Evolutionary conservation across 768 basidiomycete genomes (phyloP).

Genomic region (Russula emetica): DNA sequence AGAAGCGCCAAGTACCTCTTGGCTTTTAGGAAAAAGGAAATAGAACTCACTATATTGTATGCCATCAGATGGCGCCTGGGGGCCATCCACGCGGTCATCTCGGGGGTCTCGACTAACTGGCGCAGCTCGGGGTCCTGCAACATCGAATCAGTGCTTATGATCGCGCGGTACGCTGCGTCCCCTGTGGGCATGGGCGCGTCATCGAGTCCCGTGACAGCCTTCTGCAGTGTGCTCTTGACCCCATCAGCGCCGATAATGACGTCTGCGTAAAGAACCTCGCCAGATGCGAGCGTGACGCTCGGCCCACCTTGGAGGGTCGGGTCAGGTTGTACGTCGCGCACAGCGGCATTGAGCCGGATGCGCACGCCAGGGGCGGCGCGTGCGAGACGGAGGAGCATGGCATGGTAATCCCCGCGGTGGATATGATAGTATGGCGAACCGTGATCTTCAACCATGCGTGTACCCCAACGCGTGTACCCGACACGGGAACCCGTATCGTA

Average conservation of each 20-base stretch:
- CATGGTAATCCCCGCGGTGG: conserved; percentile 44
- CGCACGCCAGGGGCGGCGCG: conserved; percentile 32
- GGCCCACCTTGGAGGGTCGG: conserved; percentile 29
- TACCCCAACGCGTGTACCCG: conserved; percentile 38
- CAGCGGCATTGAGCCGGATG: conserved; percentile 36
- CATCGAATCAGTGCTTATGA: conserved; percentile 44
- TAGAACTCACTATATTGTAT: conserved; percentile 40
- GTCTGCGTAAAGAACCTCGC: conserved; percentile 38
- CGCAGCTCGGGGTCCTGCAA: conserved; percentile 50
- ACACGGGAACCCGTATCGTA: conserved; percentile 39
- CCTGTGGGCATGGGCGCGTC: conserved; percentile 49
- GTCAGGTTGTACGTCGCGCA: conserved; percentile 35
- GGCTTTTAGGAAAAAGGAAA: background rate
- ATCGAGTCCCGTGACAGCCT: conserved; percentile 46
- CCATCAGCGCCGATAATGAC: conserved; percentile 41
- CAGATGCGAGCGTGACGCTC: conserved; percentile 36
- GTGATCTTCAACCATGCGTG: conserved; percentile 32
- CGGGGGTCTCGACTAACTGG: conserved; percentile 46
- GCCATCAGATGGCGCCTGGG: conserved; percentile 46
- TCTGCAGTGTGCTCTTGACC: conserved; percentile 47
- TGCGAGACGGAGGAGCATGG: conserved; percentile 37
- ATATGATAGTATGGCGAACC: conserved; percentile 43
- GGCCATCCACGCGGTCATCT: conserved; percentile 60
- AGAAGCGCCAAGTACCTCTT: background rate
- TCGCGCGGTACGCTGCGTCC: conserved; percentile 58